Conservation (phyloP, 345 rosid genomes). For the Fremontodendron californicum region DNA sequence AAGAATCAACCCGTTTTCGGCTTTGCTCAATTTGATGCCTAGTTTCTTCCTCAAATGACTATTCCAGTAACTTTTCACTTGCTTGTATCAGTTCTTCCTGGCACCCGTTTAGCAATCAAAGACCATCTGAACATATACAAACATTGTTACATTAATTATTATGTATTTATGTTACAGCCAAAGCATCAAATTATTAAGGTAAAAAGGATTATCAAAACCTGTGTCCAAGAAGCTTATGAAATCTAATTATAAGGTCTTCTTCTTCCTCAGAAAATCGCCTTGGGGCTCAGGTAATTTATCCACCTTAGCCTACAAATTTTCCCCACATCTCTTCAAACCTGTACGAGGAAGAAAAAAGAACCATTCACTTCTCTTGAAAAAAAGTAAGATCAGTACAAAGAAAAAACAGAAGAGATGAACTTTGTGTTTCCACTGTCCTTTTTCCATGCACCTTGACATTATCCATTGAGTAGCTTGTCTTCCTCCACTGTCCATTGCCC, state of each 20-base stretch:
- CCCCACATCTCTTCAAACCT: slow-evolving; percentile 62
- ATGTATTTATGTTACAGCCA: background rate
- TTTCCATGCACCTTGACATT: slow-evolving; percentile 42
- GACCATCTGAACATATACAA: slow-evolving; percentile 43
- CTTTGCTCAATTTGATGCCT: slow-evolving; percentile 30
- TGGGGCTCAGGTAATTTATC: slow-evolving; percentile 56
- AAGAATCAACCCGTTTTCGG: background rate
- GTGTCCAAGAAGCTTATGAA: slow-evolving; percentile 61
- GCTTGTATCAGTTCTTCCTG: slow-evolving; percentile 70
- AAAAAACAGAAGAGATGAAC: background rate
- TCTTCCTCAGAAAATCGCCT: slow-evolving; percentile 47
- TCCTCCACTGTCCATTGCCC: slow-evolving; percentile 62
- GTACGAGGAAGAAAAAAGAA: background rate
- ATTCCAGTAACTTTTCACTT: slow-evolving; percentile 67
- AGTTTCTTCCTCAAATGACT: slow-evolving; percentile 49
- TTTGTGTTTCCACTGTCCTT: slow-evolving; percentile 50
- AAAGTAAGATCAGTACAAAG: background rate
- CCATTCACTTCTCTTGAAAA: no score
- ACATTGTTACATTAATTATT: background rate
- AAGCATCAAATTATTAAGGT: no score
- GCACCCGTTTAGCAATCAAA: slow-evolving; percentile 57
- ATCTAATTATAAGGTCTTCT: slow-evolving; percentile 57
- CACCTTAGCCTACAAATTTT: slow-evolving; percentile 61
- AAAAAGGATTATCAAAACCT: slow-evolving; percentile 23
- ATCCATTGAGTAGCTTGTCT: slow-evolving; percentile 48